phyloP scores from a whole-genome alignment of 2,329 filamentous ascomycete genomes.

The Pestalotiopsis sp. region DNA sequence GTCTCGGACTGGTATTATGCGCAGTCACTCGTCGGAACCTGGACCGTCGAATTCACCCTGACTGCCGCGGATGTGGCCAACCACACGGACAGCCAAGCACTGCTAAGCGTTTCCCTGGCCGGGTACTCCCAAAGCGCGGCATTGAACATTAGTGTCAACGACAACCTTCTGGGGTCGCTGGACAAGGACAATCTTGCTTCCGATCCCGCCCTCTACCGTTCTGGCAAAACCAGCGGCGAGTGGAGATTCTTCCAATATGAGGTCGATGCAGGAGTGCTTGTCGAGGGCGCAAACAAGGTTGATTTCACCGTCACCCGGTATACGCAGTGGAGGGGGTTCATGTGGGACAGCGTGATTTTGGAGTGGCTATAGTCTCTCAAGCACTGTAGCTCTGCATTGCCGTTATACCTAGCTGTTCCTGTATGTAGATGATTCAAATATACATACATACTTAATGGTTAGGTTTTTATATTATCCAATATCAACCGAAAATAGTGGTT shows the following conservation, averaged over 20 bases:
- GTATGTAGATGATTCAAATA: no score
- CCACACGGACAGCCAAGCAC: slow-evolving; percentile 25
- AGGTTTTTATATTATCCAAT: no score
- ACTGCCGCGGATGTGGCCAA: background rate
- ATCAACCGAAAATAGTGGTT: no score
- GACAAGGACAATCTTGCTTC: slow-evolving; percentile 35
- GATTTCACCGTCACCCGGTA: slow-evolving; percentile 23
- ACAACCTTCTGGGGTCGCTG: slow-evolving; percentile 38
- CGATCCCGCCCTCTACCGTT: slow-evolving; percentile 49
- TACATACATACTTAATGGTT: no score
- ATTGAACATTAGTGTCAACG: slow-evolving; percentile 40
- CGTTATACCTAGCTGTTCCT: no score
- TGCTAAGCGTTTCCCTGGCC: slow-evolving; percentile 43
- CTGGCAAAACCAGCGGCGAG: slow-evolving; percentile 47
- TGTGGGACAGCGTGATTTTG: slow-evolving; percentile 29
- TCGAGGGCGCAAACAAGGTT: slow-evolving; percentile 24
- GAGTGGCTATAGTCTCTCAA: slow-evolving; percentile 22
- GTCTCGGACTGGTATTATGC: slow-evolving; percentile 50
- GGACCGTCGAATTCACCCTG: slow-evolving; percentile 34
- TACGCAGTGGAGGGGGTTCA: slow-evolving; percentile 28
- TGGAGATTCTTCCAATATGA: slow-evolving; percentile 45
- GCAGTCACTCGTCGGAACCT: slow-evolving; percentile 40
- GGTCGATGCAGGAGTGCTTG: slow-evolving; percentile 20
- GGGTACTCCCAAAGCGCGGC: slow-evolving; percentile 45
- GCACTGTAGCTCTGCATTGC: no score